Evolutionary conservation across 352 stramenopile genomes (phyloP).

Genomic region (Phytophthora pistaciae): DNA sequence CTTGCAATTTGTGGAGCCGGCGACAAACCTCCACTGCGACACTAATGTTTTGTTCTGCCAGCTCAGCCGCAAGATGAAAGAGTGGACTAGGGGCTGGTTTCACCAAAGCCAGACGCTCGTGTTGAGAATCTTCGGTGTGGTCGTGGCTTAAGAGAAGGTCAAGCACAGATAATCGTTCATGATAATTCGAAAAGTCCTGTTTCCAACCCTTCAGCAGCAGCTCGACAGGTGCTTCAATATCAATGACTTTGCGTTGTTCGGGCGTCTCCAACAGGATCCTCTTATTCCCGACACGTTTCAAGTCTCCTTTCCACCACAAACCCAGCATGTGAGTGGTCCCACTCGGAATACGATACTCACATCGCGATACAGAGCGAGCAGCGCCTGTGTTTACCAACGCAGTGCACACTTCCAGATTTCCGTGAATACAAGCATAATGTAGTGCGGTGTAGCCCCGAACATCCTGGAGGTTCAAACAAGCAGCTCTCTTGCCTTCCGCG

Average conservation of each 20-base stretch:
- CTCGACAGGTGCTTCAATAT: constrained; percentile 27
- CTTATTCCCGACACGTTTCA: constrained; percentile 10
- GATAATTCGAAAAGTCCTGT: constrained; percentile 20
- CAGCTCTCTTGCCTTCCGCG: neutral
- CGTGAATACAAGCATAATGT: constrained; percentile 61
- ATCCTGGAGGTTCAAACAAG: constrained; percentile 52
- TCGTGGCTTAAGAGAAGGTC: constrained; percentile 25
- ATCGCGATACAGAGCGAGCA: constrained; percentile 38
- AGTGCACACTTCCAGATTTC: constrained; percentile 34
- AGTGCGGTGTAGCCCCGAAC: constrained; percentile 61
- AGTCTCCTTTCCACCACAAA: constrained; percentile 42
- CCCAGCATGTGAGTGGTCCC: constrained; percentile 35
- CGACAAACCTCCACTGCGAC: constrained; percentile 65
- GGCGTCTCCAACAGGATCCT: constrained; percentile 7
- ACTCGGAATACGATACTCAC: constrained; percentile 30
- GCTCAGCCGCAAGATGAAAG: constrained; percentile 59
- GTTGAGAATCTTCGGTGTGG: neutral
- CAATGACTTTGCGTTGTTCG: constrained; percentile 13
- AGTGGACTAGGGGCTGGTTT: constrained; percentile 42
- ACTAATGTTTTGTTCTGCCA: constrained; percentile 57
- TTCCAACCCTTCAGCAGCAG: constrained; percentile 32
- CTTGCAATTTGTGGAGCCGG: constrained; percentile 38
- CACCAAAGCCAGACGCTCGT: neutral
- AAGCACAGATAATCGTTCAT: constrained; percentile 27
- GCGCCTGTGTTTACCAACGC: constrained; percentile 47